Evolutionary conservation across 2,329 filamentous ascomycete species (phyloP), one percentile per base, ranked within the genome.

Genomic region (Dendrostoma leiphaemia): DNA sequence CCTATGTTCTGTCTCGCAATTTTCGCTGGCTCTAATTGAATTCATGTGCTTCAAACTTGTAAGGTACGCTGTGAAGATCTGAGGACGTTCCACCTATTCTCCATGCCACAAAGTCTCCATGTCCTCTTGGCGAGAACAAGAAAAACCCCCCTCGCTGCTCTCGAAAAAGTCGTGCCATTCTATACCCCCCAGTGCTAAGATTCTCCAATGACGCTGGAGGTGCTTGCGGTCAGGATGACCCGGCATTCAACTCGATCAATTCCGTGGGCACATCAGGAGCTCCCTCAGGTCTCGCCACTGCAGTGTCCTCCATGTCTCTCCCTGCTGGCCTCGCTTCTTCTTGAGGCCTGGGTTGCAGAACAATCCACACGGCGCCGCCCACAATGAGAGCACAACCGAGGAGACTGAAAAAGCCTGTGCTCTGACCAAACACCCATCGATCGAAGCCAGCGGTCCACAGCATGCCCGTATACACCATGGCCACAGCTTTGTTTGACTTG

Each of bases 381-480:
- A 83, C 66, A 38, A 83, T 81, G 38, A 83, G 63, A 4, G 71
- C 74, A 51, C 79, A 81, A 4, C 80, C 80, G 3, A 71, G 65
- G 6, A 80, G 65, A 53, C 79, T 83, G 61, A 73, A 65, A 54
- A 74, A 62, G 13, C 73, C 71, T 77, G 82, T 81, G 19, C 64
- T 65, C 46, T 79, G 73, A 2, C 76, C 78, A 63, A 82, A 82
- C 3, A 83, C 67, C 65, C 73, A 79, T 35, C 72, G 66, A 24
- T 83, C 80, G 24, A 58, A 58, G 7, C 19, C 56, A 26, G 53
- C 77, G 1, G 80, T 80, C 61, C 82, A 83, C 32, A 83, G 64
- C 76, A 83, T 82, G 40, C 81, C 77, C 8, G 79, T 81, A 54
- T 82, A 83, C 6, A 81, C 69, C 80, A 84, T 83, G 48, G 76